Evolutionary conservation across 2,329 filamentous ascomycete species (phyloP), one percentile per base, ranked within the genome.

Genomic region (Penicillium sp.): DNA sequence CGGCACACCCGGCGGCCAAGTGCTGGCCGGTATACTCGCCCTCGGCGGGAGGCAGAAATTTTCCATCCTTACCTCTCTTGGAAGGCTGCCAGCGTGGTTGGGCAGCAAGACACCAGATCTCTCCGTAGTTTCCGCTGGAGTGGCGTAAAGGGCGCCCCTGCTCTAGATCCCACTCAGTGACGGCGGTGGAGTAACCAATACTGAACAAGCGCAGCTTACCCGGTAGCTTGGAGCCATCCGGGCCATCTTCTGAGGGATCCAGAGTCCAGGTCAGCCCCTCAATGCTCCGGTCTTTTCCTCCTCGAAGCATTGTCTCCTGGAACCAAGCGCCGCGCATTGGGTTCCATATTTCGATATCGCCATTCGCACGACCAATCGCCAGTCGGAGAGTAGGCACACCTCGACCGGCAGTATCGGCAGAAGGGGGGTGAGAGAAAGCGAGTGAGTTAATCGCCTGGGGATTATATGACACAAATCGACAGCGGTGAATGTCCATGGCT

Each of bases 271-370:
- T 88, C 23, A 99, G 81, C 7, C 91, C 91, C 75, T 99, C 94
- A 58, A 97, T 88, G 67, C 89, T 95, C 60, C 92, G 84, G 65
- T 92, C 90, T 66, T 89, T 87, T 46, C 91, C 92, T 59, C 93
- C 92, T 31, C 85, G 84, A 47, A 97, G 87, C 56, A 92, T 86
- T 34, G 86, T 87, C 78, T 99, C 94, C 72, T 97, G 94, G 60
- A 91, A 84, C 94, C 94, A 99, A 58, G 82, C 79, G 14, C 90
- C 91, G 60, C 84, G 85, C 50, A 87, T 78, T 3, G 93, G 92
- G 73, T 96, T 96, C 94, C 94, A 99, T 61, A 99, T 92, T 77
- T 99, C 94, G 65, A 99, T 94, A 69, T 96, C 91, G 65, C 94
- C 94, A 72, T 97, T 97, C 54, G 91, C 89, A 62, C 94, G 88